Conservation (phyloP, 306 rosid species). For the Leucaena leucocephala region DNA sequence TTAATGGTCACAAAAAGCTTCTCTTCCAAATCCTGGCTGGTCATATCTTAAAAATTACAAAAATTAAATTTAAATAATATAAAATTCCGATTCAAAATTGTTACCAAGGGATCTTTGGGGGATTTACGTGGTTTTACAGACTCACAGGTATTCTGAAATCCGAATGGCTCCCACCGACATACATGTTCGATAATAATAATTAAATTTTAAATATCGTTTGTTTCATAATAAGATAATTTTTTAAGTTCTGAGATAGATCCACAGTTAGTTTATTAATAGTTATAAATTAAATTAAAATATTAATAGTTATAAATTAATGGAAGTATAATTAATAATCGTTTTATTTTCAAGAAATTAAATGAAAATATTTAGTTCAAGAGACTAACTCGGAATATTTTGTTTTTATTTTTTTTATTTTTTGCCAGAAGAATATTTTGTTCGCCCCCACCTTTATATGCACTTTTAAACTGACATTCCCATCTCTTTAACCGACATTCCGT, state of each 20-base stretch:
- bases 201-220: not conserved
- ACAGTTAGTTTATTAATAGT: too few relatives aligned
- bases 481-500: too few relatives aligned
- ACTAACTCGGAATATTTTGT: too few relatives aligned
- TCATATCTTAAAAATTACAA: not conserved
- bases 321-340: too few relatives aligned
- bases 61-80: not conserved
- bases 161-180: not conserved
- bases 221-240: not conserved
- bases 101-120: not conserved
- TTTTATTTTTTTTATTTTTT: too few relatives aligned
- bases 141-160: not conserved
- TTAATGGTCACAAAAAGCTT: not conserved
- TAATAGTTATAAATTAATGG: too few relatives aligned
- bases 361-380: too few relatives aligned
- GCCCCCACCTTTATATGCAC: too few relatives aligned
- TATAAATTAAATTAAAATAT: too few relatives aligned
- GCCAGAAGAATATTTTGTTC: too few relatives aligned
- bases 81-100: not conserved
- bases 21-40: not conserved
- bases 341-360: too few relatives aligned
- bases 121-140: not conserved
- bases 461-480: too few relatives aligned
- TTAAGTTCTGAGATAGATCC: not conserved
- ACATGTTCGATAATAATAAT: not conserved